Evolutionary conservation across 2,329 filamentous ascomycete species (phyloP), one percentile per base, ranked within the genome.

Genomic region (Aureobasidium sp.): DNA sequence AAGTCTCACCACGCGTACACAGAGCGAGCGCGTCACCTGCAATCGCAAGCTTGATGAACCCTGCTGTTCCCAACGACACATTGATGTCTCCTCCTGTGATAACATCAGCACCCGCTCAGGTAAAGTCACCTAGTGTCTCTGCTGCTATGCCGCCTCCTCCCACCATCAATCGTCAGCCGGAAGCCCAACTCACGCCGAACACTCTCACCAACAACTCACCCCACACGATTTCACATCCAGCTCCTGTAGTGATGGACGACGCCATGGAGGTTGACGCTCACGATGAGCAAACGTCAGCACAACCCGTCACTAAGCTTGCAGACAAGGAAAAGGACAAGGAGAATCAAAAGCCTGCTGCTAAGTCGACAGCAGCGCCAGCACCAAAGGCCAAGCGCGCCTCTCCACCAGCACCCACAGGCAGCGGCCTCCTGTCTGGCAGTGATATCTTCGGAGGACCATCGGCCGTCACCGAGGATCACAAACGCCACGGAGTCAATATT

Each of bases 11-110:
- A 25, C 73, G 70, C 63, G 74, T 82, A 59, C 87, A 88, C 74
- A 85, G 88, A 60, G 88, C 90, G n/a, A 93, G 89, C 71, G 89
- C 89, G 42, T 97, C 93, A 5, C 92, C 93, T 1, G 93, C 93
- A 3, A 96, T 97, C 67, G 88, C 91, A 6, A 96, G 90, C 74
- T 82, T 97, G 62, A 90, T 97, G 55, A 73, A 68, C 57, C 67
- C 67, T n/a, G 63, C 64, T 67, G 72, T 36, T 70, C 72, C 69
- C 71, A 49, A 64, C 55, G 50, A 65, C 29, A 59, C 64, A 5
- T 15, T 65, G 61, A 73, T 69, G 62, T 62, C 47, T 13, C 55
- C 67, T 53, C 65, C 66, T 34, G 54, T 67, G 34, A 67, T 68
- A 61, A 62, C 65, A 55, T 50, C 59, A n/a, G 64, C 64, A 61